Conservation (phyloP, 2,329 filamentous ascomycete genomes). For the Verticillium alfalfae region DNA sequence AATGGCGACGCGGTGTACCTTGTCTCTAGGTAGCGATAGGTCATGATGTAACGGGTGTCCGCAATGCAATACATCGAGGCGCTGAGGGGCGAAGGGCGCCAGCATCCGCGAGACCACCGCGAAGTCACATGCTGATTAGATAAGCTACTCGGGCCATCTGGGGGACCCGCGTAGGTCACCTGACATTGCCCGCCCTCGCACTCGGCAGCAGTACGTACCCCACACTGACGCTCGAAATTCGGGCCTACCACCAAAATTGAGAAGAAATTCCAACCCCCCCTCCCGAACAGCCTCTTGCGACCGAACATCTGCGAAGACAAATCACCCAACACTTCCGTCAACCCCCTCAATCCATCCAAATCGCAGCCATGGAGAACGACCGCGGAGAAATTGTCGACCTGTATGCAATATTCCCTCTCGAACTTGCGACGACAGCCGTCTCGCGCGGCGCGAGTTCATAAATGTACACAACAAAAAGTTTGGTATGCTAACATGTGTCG, state of each 20-base stretch:
- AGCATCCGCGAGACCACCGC: not conserved
- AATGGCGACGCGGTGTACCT: constrained; percentile 3
- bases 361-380: constrained; percentile 97
- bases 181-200: not conserved
- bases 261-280: not conserved
- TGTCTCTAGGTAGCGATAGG: not conserved
- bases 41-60: not conserved
- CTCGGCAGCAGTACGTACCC: constrained; percentile 1
- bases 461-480: not conserved
- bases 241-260: constrained; percentile 3
- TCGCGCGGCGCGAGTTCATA: constrained; percentile 4
- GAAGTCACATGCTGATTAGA: not conserved
- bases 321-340: constrained; percentile 20
- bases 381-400: constrained; percentile 99
- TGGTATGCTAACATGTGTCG: constrained; percentile 19
- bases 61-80: not conserved
- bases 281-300: constrained; percentile 3
- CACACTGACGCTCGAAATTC: constrained; percentile 5
- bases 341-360: constrained; percentile 25
- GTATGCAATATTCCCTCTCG: constrained; percentile 49
- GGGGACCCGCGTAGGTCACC: not conserved
- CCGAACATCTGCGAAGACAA: constrained; percentile 11
- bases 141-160: not conserved
- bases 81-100: not conserved
- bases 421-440: constrained; percentile 7